These are phyloP conservation scores for Graphilbum ipis-grandicollis DNA, from an alignment of 2,329 filamentous ascomycete genomes.

Conservation along the genomic window DNA sequence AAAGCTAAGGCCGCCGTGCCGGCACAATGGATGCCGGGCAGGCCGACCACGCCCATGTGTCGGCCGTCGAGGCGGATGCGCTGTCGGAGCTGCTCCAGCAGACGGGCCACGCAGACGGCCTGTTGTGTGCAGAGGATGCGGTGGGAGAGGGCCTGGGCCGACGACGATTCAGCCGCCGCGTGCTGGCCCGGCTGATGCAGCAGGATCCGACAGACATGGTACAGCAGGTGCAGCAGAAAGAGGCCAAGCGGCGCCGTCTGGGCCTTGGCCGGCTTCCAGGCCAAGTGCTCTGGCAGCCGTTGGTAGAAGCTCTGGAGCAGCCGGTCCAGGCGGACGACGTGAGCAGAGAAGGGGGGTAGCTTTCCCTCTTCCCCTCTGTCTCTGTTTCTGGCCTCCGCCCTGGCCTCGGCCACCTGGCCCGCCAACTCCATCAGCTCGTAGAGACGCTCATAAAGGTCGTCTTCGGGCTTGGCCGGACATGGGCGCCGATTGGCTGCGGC, in stretches of 20 bases:
- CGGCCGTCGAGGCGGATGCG: slow-evolving; percentile 31
- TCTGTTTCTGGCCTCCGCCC: slow-evolving; percentile 17
- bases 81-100: slow-evolving; percentile 37
- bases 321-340: slow-evolving; percentile 31
- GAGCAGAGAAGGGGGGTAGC: no score
- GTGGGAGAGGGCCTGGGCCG: slow-evolving; percentile 26
- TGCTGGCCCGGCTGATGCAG: slow-evolving; percentile 33
- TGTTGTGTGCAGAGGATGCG: slow-evolving; percentile 37
- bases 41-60: slow-evolving; percentile 31
- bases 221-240: slow-evolving; percentile 38
- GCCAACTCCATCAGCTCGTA: slow-evolving; percentile 38
- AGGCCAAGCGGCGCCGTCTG: slow-evolving; percentile 30
- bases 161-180: slow-evolving; percentile 20
- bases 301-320: slow-evolving; percentile 37
- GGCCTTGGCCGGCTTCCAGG: slow-evolving; percentile 31
- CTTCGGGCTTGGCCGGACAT: slow-evolving; percentile 7
- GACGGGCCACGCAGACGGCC: slow-evolving; percentile 31
- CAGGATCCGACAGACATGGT: slow-evolving; percentile 33
- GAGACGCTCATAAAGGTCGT: slow-evolving; percentile 30
- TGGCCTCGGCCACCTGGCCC: slow-evolving; percentile 31
- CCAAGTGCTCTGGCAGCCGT: slow-evolving; percentile 27
- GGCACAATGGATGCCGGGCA: slow-evolving; percentile 34
- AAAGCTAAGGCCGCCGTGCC: slow-evolving; percentile 36
- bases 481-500: no score
- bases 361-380: no score